Conservation (phyloP, 352 stramenopile genomes). For the Globisporangium recalcitrans region DNA sequence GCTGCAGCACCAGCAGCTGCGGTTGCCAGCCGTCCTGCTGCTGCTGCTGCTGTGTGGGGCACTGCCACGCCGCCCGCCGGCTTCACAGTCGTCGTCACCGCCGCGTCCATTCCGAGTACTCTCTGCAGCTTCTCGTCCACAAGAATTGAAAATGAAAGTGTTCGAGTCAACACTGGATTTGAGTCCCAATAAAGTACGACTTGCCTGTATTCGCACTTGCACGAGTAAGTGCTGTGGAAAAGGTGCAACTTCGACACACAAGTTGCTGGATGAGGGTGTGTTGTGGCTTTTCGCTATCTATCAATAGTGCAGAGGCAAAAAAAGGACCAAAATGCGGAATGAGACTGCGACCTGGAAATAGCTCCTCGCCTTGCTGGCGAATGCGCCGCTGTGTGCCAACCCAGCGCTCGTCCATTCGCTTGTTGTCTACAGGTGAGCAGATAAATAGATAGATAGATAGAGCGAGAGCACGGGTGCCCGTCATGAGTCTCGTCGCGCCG, state of each 20-base stretch:
- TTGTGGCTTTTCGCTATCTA: neutral
- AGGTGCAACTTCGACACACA: neutral
- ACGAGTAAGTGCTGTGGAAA: neutral
- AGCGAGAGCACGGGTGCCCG: neutral
- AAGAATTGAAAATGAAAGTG: no score
- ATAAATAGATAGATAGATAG: neutral
- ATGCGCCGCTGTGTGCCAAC: no score
- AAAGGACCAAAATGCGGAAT: neutral
- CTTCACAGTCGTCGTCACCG: conserved; percentile 9
- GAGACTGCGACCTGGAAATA: neutral
- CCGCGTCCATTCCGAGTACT: conserved; percentile 17
- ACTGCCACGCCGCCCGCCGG: conserved; percentile 3
- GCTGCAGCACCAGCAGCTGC: neutral
- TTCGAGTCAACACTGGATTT: neutral
- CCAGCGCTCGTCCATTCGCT: neutral
- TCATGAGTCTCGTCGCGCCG: conserved; percentile 36
- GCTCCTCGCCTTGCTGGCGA: neutral
- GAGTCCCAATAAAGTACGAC: neutral
- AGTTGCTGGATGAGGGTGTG: neutral
- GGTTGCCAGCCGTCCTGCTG: conserved; percentile 2
- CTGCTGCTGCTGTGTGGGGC: conserved; percentile 9
- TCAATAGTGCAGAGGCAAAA: neutral
- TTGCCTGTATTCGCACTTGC: neutral
- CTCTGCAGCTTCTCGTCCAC: conserved; percentile 2
- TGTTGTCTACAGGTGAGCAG: neutral